phyloP scores from a whole-genome alignment of 1,284 basidiomycete genomes.

The Ustilago bromivora region DNA sequence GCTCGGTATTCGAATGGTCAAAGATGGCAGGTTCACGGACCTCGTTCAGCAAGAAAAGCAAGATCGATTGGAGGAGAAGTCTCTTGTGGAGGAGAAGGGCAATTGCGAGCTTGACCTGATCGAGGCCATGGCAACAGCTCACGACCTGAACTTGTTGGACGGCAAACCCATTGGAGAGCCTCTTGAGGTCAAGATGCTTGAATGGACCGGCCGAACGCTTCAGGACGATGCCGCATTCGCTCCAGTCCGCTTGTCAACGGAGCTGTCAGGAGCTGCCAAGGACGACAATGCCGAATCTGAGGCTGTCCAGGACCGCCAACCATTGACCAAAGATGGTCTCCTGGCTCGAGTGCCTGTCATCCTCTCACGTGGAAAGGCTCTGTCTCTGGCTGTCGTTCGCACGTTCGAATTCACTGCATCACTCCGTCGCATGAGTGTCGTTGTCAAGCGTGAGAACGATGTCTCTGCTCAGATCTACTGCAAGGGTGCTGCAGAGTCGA shows the following conservation, averaged over 20 bases:
- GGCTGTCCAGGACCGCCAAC: constrained; percentile 1
- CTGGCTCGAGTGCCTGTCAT: constrained; percentile 42
- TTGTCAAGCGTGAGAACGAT: constrained; percentile 92
- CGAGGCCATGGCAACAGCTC: constrained; percentile 94
- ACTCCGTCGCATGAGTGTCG: constrained; percentile 94
- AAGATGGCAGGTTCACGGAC: constrained; percentile 75
- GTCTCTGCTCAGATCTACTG: constrained; percentile 95
- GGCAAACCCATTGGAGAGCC: constrained; percentile 93
- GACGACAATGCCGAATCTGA: not conserved
- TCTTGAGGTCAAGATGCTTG: constrained; percentile 87
- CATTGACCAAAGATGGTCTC: constrained; percentile 28
- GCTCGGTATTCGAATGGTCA: constrained; percentile 72
- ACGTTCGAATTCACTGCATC: constrained; percentile 97
- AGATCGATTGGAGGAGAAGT: not conserved
- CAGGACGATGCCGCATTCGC: constrained; percentile 27
- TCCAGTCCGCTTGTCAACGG: constrained; percentile 23
- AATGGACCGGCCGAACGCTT: constrained; percentile 93
- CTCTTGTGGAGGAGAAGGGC: not conserved
- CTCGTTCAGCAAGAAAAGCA: not conserved
- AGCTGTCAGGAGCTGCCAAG: not conserved
- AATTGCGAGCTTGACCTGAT: constrained; percentile 87
- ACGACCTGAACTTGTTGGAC: constrained; percentile 92
- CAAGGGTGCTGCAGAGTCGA: constrained; percentile 98
- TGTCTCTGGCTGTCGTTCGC: constrained; percentile 82
- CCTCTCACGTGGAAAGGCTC: not conserved